Base-by-base conservation (phyloP, 768 basidiomycete species). In the Leccinum boreale region DNA sequence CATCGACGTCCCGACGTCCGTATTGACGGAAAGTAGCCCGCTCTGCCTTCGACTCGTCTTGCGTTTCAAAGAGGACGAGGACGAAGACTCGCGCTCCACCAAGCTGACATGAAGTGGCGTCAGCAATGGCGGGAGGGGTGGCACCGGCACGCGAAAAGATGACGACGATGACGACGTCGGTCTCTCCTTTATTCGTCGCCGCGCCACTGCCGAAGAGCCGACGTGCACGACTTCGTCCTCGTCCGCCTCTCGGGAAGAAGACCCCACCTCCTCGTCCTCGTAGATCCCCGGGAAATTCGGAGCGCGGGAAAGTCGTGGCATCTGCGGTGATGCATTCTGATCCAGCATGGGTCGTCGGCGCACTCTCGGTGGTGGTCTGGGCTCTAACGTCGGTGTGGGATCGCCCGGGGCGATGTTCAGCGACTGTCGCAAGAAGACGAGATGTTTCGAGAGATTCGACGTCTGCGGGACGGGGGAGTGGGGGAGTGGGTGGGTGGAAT, bases 231-330 rank as follows among this genome's bases (percentile, higher is more conserved):
- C 53, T 1, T 74, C 71, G 28, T 80, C 79, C 6, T 78, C 72
- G 4, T 79, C 79, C 9, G 75, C 76, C 1, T 79, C 78, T 0
- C 19, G 9, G 42, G 62, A 60, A 21, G 79, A 79, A 21, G 69
- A 68, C 17, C 61, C 69, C 7, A 78, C 77, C 66, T 90, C 88
- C 1, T 87, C 85, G 47, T 89, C 88, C 65, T 89, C 87, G 29
- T 74, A 65, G 53, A 89, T 89, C 15, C 81, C 85, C 0, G 87
- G 87, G 36, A 89, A 68, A 53, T 80, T 85, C 9, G 86, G 89
- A 42, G 82, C 74, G 51, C 84, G 81, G n/a, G 86, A 81, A 55
- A 89, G 77, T 42, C 86, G 83, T 61, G 78, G 78, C 24, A 75
- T 71, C 55, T 79, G 79, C 1, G 82, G 83, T 15, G 81, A 80